Evolutionary conservation across 768 basidiomycete genomes (phyloP).

Genomic region (Mycena floridula): DNA sequence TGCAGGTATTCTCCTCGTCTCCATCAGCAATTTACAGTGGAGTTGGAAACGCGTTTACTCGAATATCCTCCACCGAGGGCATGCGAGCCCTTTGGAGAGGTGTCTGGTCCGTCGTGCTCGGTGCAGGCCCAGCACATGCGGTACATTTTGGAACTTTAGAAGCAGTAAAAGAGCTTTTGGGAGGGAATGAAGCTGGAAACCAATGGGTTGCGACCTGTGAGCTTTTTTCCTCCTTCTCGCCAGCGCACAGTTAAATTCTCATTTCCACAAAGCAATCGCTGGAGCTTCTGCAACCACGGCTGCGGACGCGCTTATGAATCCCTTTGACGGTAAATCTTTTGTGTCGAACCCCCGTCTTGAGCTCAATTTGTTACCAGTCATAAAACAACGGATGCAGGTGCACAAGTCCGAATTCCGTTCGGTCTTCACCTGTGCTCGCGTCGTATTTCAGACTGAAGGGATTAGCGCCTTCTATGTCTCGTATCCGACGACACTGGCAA

Average conservation of each 20-base stretch:
- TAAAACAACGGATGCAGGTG: slow-evolving; percentile 99
- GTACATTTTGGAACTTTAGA: slow-evolving; percentile 97
- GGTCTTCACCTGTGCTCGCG: slow-evolving; percentile 77
- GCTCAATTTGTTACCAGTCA: too few species aligned
- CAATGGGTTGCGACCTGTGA: slow-evolving; percentile 88
- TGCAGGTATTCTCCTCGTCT: slow-evolving; percentile 93
- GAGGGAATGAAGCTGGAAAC: slow-evolving; percentile 75
- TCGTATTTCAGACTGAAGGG: slow-evolving; percentile 84
- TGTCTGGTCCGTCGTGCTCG: slow-evolving; percentile 91
- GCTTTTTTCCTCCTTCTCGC: slow-evolving; percentile 1
- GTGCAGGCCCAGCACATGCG: slow-evolving; percentile 97
- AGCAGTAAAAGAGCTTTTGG: slow-evolving; percentile 86
- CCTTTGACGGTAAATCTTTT: slow-evolving; percentile 82
- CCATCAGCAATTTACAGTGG: slow-evolving; percentile 84
- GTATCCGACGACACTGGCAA: slow-evolving; percentile 95
- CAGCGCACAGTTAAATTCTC: too few species aligned
- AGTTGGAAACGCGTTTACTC: slow-evolving; percentile 84
- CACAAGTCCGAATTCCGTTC: slow-evolving; percentile 90
- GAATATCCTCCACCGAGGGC: slow-evolving; percentile 94
- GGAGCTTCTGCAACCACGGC: slow-evolving; percentile 94
- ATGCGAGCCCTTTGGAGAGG: slow-evolving; percentile 90
- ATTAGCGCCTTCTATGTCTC: slow-evolving; percentile 93
- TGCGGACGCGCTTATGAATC: slow-evolving; percentile 98
- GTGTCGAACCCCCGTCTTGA: background rate
- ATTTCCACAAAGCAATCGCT: slow-evolving; percentile 59